phyloP scores from a whole-genome alignment of 129 eudicot genomes.

The Saussurea involucrata region DNA sequence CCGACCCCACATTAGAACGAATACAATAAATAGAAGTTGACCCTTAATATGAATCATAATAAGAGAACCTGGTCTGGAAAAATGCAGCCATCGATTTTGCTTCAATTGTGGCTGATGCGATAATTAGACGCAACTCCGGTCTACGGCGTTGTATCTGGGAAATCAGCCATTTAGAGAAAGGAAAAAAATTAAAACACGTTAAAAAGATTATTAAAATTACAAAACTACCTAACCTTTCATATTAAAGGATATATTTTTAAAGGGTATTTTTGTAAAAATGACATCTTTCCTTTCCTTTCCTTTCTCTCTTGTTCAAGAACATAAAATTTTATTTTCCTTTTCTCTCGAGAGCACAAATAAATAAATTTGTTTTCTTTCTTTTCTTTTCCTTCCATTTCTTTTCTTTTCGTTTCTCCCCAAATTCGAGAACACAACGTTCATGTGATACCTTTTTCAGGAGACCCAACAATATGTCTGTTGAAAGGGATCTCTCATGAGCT shows the following conservation, averaged over 20 bases:
- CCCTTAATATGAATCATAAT: constrained; percentile 4
- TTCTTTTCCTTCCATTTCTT: background rate
- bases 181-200: too few relatives aligned
- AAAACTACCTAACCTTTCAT: background rate
- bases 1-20: background rate
- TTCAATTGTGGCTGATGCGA: constrained; percentile 96
- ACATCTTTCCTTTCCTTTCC: background rate
- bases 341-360: too few relatives aligned
- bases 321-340: too few relatives aligned
- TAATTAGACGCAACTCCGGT: constrained; percentile 84
- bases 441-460: constrained; percentile 78
- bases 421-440: background rate
- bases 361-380: too few relatives aligned
- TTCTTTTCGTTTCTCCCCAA: background rate
- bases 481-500: constrained; percentile 95
- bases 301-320: background rate
- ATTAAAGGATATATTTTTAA: too few relatives aligned
- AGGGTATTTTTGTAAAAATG: background rate
- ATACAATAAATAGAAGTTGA: background rate
- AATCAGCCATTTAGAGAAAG: background rate
- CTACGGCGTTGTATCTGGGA: constrained; percentile 88
- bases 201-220: background rate
- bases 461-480: constrained; percentile 89
- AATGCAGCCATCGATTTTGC: constrained; percentile 85
- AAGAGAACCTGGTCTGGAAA: constrained; percentile 61